phyloP scores from a whole-genome alignment of 305 asterid species.

The Plantago lanceolata region DNA sequence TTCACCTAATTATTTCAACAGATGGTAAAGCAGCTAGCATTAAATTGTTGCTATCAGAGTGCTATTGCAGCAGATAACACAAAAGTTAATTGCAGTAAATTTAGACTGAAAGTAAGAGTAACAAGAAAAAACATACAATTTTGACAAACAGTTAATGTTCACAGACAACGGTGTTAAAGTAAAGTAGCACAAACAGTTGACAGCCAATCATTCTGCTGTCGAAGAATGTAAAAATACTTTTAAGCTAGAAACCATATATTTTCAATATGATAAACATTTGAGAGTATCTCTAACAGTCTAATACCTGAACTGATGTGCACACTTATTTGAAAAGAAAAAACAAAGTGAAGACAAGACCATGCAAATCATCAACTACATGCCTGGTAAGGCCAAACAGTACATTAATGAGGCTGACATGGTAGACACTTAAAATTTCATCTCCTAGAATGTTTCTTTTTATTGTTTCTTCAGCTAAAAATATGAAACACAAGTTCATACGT shows the following conservation, averaged over 20 bases:
- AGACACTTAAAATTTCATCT: neutral
- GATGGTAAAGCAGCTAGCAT: constrained; percentile 24
- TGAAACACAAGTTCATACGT: neutral
- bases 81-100: neutral
- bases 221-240: neutral
- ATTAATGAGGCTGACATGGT: neutral
- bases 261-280: no score
- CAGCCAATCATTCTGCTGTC: no score
- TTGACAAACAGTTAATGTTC: neutral
- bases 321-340: no score
- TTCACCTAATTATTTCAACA: constrained; percentile 60
- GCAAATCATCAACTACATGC: no score
- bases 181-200: no score
- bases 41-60: constrained; percentile 14
- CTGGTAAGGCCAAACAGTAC: neutral
- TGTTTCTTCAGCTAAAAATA: constrained; percentile 1
- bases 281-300: no score
- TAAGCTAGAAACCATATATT: no score
- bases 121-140: neutral
- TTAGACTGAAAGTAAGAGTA: neutral
- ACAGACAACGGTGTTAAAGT: neutral
- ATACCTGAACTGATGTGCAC: no score
- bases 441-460: neutral
- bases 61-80: constrained; percentile 9
- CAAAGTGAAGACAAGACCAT: no score